Conservation (phyloP, 352 stramenopile species). For the Phytophthora uliginosa region DNA sequence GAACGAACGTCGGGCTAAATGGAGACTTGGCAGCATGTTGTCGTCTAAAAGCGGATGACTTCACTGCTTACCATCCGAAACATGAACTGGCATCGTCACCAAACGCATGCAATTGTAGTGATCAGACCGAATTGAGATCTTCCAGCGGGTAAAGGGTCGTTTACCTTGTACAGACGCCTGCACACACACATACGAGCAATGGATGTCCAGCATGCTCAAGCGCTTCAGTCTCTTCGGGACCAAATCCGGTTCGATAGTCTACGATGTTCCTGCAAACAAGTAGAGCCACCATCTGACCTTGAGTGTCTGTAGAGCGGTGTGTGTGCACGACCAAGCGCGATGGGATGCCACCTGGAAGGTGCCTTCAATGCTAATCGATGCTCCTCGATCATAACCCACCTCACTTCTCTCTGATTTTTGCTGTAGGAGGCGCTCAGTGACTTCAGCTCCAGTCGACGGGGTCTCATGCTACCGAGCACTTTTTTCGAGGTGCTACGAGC, state of each 20-base stretch:
- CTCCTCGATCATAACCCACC: background rate
- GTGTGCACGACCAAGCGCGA: constrained; percentile 46
- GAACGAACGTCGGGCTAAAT: constrained; percentile 5
- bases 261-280: background rate
- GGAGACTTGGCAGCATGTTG: background rate
- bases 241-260: constrained; percentile 39
- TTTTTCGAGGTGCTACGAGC: constrained; percentile 65
- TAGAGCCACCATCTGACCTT: background rate
- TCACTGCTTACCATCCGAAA: background rate
- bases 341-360: constrained; percentile 55
- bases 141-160: constrained; percentile 16
- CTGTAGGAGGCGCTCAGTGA: constrained; percentile 46
- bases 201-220: constrained; percentile 9
- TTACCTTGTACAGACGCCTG: background rate
- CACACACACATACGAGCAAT: constrained; percentile 7
- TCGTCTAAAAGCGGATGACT: constrained; percentile 21
- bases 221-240: constrained; percentile 29
- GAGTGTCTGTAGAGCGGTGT: constrained; percentile 35
- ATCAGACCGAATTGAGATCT: constrained; percentile 11
- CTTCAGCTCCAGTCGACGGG: constrained; percentile 37
- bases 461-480: constrained; percentile 42
- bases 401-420: background rate
- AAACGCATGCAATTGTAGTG: background rate
- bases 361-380: background rate
- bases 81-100: background rate